Evolutionary conservation across 441 rosid species (phyloP).

Genomic region (Melastoma candidum): DNA sequence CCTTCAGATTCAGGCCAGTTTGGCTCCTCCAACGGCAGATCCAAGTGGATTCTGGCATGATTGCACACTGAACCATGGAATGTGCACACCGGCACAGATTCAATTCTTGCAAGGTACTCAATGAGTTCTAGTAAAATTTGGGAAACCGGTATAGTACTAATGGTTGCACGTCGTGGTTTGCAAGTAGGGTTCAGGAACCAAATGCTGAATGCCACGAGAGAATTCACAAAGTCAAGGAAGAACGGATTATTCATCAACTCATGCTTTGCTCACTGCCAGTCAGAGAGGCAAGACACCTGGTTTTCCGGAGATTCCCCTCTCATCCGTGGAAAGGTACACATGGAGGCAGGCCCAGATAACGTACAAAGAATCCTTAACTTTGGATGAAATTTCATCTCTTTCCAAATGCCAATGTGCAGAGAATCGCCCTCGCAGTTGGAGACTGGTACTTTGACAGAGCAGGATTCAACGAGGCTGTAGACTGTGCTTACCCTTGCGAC

Average conservation of each 20-base stretch:
- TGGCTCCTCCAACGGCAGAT: too few species aligned
- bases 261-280: constrained; percentile 94
- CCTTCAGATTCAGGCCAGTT: too few species aligned
- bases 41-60: too few species aligned
- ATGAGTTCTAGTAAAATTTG: too few species aligned
- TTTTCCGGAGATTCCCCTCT: constrained; percentile 81
- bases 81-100: too few species aligned
- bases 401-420: constrained; percentile 30
- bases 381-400: neutral
- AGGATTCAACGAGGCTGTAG: constrained; percentile 40
- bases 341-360: neutral
- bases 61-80: too few species aligned
- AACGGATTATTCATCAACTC: constrained; percentile 88
- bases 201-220: constrained; percentile 29
- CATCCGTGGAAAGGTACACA: constrained; percentile 55
- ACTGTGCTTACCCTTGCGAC: constrained; percentile 90
- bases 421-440: constrained; percentile 90
- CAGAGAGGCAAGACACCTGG: constrained; percentile 99
- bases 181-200: too few species aligned
- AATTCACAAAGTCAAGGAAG: constrained; percentile 56
- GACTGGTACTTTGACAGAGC: constrained; percentile 91
- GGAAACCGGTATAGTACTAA: too few species aligned
- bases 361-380: neutral
- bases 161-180: too few species aligned
- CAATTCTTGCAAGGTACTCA: too few species aligned